Evolutionary conservation across 2,329 filamentous ascomycete species (phyloP), one percentile per base, ranked within the genome.

Genomic region (Periconia sp.): DNA sequence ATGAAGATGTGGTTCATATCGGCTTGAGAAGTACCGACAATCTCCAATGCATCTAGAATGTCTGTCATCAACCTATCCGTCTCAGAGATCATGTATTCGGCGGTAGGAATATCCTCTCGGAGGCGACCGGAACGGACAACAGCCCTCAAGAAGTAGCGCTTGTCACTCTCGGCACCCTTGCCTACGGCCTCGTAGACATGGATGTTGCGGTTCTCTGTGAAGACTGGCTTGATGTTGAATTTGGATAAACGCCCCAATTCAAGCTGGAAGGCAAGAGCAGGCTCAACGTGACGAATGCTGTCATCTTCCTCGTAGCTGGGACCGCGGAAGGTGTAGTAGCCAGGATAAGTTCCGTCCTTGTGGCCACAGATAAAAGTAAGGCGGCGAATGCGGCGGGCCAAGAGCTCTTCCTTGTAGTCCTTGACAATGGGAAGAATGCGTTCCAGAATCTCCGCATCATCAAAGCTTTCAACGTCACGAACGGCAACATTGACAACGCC

Each of bases 1-100:
- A 99, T 94, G 82, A 99, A 99, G 83, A 99, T 94, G 80, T 99
- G 94, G 82, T 99, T 99, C 72, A 99, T 84, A 82, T 99, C 94
- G 48, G 94, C 96, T 80, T 96, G 95, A 81, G 97, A 97, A 83
- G 96, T 97, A 71, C 94, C 94, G 71, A 97, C 95, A 66, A 99
- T 97, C 82, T 99, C 94, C 54, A 99, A 82, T 43, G 94, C 94
- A 72, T 99, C 94, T 49, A 97, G 86, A 69, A 99, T 97, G 72
- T 99, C 94, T 73, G 91, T 97, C 84, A 99, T 92, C 65, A 97
- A 83, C 59, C 94, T 88, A 71, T 99, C 93, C 40, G 93, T 92
- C 80, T 99, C 94, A 0, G 92, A 97, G 65, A 96, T 95, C 73
- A 99, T 85, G 78, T 99, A 99, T 77, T 99, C 94, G 1, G 91